Base-by-base conservation (phyloP, 768 basidiomycete species). In the Ephemerocybe angulata region DNA sequence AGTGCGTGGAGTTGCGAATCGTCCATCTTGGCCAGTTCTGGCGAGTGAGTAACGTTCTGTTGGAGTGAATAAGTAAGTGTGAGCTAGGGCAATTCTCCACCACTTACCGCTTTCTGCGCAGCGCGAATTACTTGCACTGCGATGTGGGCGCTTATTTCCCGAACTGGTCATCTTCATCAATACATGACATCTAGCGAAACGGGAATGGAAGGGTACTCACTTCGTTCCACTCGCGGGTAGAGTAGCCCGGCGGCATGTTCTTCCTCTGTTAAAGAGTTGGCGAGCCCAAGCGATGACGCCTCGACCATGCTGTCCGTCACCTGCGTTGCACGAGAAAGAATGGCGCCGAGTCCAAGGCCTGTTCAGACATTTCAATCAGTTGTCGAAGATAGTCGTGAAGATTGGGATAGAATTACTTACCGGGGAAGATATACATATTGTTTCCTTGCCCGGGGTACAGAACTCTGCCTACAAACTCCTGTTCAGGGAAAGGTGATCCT, bases 241-340 rank as follows among this genome's bases (percentile, higher is more conserved):
- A 98, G 68, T 44, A 94, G 76, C 41, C 82, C 87, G 38, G 72
- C 62, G 2, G 73, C 76, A 38, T 71, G 77, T 70, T 97, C 95
- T 31, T 89, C 86, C 12, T 66, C 60, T 1, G 81, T 91, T 38
- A 95, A 76, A 3, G 89, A 82, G 55, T 85, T 71, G 3, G 90
- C 86, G 37, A 97, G 79, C 6, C 90, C 91, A 27, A 90, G 77
- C 3, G 93, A 87, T 12, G 89, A 81, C 4, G 91, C 88, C 67
- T 96, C 93, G 24, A 97, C 87, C 90, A 98, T 93, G 58, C 76
- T 76, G 66, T 93, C 89, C 2, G 91, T 90, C 42, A 97, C 86
- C 28, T 74, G 73, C 1, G 77, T 74, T 19, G 84, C 87, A 38
- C 83, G 80, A 53, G 84, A 76, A 47, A 93, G 74, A 65, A 93